Evolutionary conservation across 2,329 filamentous ascomycete species (phyloP).

Genomic region (Sporothrix dimorphospora): DNA sequence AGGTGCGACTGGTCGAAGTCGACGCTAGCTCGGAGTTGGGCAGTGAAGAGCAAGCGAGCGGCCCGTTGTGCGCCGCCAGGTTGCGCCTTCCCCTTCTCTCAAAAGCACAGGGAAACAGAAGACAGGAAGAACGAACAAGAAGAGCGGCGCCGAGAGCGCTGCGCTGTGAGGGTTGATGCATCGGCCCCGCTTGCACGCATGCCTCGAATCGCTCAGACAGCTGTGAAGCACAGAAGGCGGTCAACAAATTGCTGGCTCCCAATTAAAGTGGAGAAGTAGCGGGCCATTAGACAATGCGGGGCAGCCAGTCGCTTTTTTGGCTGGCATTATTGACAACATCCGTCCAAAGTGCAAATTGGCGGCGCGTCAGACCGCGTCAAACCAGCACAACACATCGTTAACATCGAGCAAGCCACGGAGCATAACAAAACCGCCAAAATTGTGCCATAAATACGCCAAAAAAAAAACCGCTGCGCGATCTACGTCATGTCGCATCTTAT

Average conservation of each 20-base stretch:
- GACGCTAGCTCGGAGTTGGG: constrained; percentile 20
- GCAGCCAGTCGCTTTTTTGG: neutral
- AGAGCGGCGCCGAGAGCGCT: constrained; percentile 1
- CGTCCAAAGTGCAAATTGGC: neutral
- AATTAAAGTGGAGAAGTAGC: constrained; percentile 9
- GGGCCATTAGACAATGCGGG: constrained; percentile 28
- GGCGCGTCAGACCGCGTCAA: constrained; percentile 26
- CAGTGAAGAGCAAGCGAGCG: neutral
- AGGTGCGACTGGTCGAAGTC: constrained; percentile 22
- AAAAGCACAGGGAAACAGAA: neutral
- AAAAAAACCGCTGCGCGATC: neutral
- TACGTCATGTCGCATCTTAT: constrained; percentile 67
- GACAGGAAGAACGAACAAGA: neutral
- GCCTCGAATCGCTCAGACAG: constrained; percentile 3
- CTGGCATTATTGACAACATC: constrained; percentile 9
- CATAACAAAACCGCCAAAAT: neutral
- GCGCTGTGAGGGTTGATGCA: neutral
- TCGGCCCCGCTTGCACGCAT: constrained; percentile 20
- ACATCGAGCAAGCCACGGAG: neutral
- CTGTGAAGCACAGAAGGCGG: constrained; percentile 19
- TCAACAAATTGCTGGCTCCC: neutral
- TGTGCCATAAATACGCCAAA: neutral
- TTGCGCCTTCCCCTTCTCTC: neutral
- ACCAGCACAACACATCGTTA: neutral
- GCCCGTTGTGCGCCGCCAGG: neutral